These are phyloP conservation scores for Tulasnella sp. DNA, from an alignment of 768 basidiomycete genomes.

Conservation along the genomic window DNA sequence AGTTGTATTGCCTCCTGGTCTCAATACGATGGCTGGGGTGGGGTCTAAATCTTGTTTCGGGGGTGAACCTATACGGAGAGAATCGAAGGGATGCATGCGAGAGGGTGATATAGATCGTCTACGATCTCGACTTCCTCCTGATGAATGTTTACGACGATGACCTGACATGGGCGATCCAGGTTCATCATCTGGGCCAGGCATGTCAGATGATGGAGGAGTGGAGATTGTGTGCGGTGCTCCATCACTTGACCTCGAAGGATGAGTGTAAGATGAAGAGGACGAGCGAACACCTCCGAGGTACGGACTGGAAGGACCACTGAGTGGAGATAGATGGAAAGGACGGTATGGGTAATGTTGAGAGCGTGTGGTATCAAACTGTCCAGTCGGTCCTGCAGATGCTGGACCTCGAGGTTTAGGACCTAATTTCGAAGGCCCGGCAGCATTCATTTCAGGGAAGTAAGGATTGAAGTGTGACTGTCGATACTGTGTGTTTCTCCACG, in stretches of 20 bases:
- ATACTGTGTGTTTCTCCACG: conserved; percentile 7
- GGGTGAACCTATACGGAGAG: conserved; percentile 8
- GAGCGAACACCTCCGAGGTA: not conserved
- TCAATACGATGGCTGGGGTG: conserved; percentile 25
- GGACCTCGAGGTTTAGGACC: not conserved
- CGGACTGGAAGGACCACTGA: not conserved
- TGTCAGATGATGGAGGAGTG: conserved; percentile 16
- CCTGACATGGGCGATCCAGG: conserved; percentile 8
- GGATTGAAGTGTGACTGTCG: not conserved
- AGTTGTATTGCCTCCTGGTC: conserved; percentile 56
- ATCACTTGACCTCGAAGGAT: conserved; percentile 5
- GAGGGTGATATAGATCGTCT: conserved; percentile 8
- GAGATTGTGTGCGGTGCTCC: conserved; percentile 13
- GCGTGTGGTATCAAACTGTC: not conserved
- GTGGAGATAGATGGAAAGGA: not conserved
- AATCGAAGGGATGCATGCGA: conserved; percentile 7
- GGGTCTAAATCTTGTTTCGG: conserved; percentile 2
- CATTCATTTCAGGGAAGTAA: conserved; percentile 12
- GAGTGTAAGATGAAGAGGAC: conserved; percentile 12
- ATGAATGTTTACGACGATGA: too few species aligned
- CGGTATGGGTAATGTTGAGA: not conserved
- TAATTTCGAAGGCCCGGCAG: conserved; percentile 3
- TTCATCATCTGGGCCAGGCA: conserved; percentile 11
- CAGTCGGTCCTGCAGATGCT: not conserved
- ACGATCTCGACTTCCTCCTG: not conserved